phyloP scores from a whole-genome alignment of 2,329 filamentous ascomycete genomes.

The Colletotrichum cordylinicola region DNA sequence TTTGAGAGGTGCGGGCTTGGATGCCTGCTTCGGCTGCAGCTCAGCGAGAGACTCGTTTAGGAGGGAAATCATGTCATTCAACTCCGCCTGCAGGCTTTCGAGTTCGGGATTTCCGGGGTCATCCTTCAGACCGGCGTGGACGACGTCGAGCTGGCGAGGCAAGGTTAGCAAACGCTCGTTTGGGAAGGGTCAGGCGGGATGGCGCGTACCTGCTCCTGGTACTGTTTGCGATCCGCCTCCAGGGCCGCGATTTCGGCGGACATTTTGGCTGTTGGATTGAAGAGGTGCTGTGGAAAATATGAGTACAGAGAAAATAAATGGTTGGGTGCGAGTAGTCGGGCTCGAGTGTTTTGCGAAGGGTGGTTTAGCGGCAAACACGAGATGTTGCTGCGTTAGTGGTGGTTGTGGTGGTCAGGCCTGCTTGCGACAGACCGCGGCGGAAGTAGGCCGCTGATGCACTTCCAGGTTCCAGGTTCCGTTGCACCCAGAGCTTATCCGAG shows the following conservation, averaged over 20 bases:
- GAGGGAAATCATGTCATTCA: constrained; percentile 81
- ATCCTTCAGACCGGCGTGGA: constrained; percentile 76
- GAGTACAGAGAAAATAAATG: neutral
- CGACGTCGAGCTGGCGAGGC: constrained; percentile 71
- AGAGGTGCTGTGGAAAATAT: neutral
- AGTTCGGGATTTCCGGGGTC: constrained; percentile 84
- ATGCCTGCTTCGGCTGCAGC: constrained; percentile 65
- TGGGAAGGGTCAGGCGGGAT: neutral
- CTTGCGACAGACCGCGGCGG: neutral
- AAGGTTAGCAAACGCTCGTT: constrained; percentile 21
- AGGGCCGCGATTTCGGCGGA: constrained; percentile 44
- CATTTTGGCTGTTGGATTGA: constrained; percentile 6
- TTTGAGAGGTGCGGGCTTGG: constrained; percentile 46
- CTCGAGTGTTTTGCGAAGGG: neutral
- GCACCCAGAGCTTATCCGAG: neutral
- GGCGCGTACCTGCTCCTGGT: constrained; percentile 59
- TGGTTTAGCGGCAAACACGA: neutral
- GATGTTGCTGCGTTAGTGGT: neutral
- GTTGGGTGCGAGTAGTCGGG: neutral
- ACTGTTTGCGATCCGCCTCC: constrained; percentile 59
- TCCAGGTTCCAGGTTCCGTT: neutral
- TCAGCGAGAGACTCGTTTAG: constrained; percentile 83
- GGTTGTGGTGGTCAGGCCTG: neutral
- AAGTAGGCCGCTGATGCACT: neutral
- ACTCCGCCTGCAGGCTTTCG: constrained; percentile 77